Conservation (phyloP, 1,284 basidiomycete genomes). For the Leccinum pachyderme region DNA sequence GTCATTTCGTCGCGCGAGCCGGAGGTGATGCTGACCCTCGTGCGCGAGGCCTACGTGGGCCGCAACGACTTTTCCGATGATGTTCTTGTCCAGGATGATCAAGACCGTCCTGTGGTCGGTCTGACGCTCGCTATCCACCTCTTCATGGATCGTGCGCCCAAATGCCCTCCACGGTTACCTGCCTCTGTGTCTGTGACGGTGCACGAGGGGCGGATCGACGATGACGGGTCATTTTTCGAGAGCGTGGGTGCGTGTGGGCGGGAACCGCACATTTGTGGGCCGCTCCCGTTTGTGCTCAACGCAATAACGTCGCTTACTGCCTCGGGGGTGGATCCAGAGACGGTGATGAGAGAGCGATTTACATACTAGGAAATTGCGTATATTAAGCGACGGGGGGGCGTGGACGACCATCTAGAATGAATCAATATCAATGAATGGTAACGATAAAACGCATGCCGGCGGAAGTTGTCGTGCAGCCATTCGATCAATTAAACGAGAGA, state of each 20-base stretch:
- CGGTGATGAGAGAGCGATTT: conserved; percentile 24
- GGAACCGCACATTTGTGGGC: conserved; percentile 24
- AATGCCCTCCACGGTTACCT: conserved; percentile 8
- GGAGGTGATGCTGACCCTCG: conserved; percentile 20
- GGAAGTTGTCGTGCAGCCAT: background rate
- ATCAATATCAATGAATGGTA: background rate
- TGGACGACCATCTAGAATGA: background rate
- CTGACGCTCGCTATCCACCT: conserved; percentile 18
- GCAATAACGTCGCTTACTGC: conserved; percentile 19
- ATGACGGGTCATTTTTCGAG: conserved; percentile 14
- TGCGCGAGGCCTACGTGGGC: conserved; percentile 18
- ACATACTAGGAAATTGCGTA: conserved; percentile 17
- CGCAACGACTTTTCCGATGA: background rate
- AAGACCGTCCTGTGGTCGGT: conserved; percentile 8
- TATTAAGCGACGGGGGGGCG: background rate
- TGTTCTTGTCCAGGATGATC: background rate
- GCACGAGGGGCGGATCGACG: conserved; percentile 20
- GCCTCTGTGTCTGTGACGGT: conserved; percentile 6
- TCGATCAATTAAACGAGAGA: background rate
- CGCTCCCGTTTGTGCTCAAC: conserved; percentile 19
- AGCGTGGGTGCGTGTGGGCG: conserved; percentile 11
- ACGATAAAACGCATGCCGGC: background rate
- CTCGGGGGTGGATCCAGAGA: conserved; percentile 20
- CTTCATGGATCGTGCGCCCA: conserved; percentile 7
- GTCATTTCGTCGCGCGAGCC: conserved; percentile 26